phyloP scores from a whole-genome alignment of 2,329 filamentous ascomycete genomes.

The Pseudogymnoascus destructans region DNA sequence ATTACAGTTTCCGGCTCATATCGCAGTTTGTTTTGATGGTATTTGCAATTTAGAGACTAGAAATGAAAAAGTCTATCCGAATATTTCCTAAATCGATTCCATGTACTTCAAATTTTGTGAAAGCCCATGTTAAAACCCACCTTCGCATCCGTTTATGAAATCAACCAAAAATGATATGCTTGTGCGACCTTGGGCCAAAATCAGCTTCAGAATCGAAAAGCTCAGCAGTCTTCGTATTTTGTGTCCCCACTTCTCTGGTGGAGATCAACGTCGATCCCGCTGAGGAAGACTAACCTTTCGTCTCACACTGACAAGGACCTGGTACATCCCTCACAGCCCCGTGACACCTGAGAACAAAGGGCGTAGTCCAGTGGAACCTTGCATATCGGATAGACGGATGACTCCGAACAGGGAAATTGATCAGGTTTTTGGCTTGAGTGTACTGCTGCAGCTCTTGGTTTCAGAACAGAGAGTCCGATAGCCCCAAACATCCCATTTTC shows the following conservation, averaged over 20 bases:
- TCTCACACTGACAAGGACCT: neutral
- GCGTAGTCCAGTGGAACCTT: neutral
- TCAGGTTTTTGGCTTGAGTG: neutral
- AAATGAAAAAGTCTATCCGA: neutral
- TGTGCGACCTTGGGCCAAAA: neutral
- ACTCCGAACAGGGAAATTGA: neutral
- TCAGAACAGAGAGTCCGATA: neutral
- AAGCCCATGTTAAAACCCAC: neutral
- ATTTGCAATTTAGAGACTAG: conserved; percentile 3
- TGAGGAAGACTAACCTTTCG: neutral
- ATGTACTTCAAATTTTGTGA: neutral
- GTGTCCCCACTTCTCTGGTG: neutral
- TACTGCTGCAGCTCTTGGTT: neutral
- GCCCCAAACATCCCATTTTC: neutral
- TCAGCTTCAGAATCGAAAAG: neutral
- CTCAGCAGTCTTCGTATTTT: neutral
- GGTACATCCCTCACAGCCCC: neutral
- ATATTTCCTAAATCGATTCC: neutral
- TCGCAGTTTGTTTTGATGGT: neutral
- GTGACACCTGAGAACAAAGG: neutral
- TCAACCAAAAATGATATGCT: neutral
- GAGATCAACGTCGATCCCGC: neutral
- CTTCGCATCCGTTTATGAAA: neutral
- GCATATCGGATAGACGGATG: neutral
- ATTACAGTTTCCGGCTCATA: neutral